Base-by-base conservation (phyloP, 176 grass and related monocot species). In the Carex pumila region DNA sequence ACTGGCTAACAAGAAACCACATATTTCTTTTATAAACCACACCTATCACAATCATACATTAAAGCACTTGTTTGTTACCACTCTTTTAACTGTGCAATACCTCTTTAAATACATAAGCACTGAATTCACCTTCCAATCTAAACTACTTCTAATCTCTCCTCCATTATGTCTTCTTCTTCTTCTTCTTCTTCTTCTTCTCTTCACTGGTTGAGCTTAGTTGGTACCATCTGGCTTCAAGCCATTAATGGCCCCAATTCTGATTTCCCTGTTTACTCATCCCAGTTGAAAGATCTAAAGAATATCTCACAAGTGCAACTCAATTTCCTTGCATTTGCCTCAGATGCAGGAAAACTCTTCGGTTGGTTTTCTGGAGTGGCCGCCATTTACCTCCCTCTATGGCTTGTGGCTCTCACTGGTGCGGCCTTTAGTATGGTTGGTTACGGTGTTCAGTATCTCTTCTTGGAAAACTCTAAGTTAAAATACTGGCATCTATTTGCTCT, bases 251-350 rank as follows among this genome's bases (percentile, higher is more conserved):
- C 93, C 15, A 99, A 99, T 88, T 49, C 91, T 82, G 96, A 99
- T 80, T 99, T 99, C 87, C 89, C 96, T 8, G 85, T 99, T 21
- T 99, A 99, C 85, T 99, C 96, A 76, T 92, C 96, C 30, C 85
- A 92, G 79, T 87, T 99, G 57, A 99, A 95, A 80, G 79, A 92
- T 70, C 84, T 91, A 43, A 99, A 99, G 68, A 65, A 80, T 69
- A 86, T 99, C 86, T 95, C 93, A 52, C 96, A 99, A 79, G 86
- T 99, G 73, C 80, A 87, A 82, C 89, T 99, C 85, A 99, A 95
- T 66, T 88, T 88, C 90, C 93, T 99, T 14, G 96, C 96, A 60
- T 95, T 92, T 86, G 91, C 96, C 83, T 99, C 96, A 47, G 96
- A 99, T 86, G 90, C 85, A 4, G 96, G 96, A 9, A 99, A 99